A percentile compares a stretch with the other conserved stretches of the same genome.
Evolutionary conservation across 371 early-diverging fungal genomes (phyloP).

Genomic region (Smittium mucronatum): DNA sequence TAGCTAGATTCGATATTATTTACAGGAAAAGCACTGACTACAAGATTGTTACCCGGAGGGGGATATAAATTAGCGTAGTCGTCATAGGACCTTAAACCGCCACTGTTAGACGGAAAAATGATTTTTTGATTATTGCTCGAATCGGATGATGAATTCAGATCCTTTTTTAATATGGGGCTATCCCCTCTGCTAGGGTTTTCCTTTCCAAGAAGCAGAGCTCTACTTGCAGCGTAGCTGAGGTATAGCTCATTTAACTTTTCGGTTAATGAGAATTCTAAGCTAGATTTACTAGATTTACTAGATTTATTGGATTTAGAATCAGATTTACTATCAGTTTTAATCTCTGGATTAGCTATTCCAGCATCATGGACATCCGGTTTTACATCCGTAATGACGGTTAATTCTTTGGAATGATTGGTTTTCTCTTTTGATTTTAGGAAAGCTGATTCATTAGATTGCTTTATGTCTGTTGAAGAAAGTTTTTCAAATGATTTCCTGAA

Average conservation of each 20-base stretch:
- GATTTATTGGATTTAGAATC: background rate
- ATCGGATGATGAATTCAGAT: background rate
- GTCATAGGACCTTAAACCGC: background rate
- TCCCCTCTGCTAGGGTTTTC: background rate
- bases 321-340: background rate
- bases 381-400: too few relatives aligned
- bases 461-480: background rate
- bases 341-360: background rate
- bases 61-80: background rate
- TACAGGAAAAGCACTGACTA: background rate
- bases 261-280: background rate
- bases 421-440: background rate
- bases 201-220: background rate
- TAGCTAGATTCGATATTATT: background rate
- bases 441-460: background rate
- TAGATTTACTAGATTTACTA: background rate
- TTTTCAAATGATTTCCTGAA: background rate
- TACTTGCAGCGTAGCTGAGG: background rate
- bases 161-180: background rate
- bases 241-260: constrained; percentile 2
- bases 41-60: background rate
- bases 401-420: too few relatives aligned
- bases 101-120: background rate
- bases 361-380: background rate
- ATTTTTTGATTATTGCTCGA: background rate